Base-by-base conservation (phyloP, 202 grass and related monocot genomes). In the Panicum virgatum region DNA sequence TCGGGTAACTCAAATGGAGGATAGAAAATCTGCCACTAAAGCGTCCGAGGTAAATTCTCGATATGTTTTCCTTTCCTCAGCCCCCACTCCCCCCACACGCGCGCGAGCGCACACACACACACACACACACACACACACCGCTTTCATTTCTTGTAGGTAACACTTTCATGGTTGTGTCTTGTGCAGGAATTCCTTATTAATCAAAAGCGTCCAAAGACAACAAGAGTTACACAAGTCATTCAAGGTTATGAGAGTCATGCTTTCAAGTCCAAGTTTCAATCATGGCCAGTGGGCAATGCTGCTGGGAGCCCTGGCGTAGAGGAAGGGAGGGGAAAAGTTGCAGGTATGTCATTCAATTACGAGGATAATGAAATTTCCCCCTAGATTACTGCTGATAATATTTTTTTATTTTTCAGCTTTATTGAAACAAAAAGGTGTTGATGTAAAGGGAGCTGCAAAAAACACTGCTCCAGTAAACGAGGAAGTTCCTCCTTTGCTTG, bases 401-500 rank as follows among this genome's bases (percentile, higher is more conserved):
- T 79, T 89, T 84, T 7, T 37, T 27, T 68, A 51, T 68, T 74
- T 84, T 84, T 44, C 65, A 97, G 95, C 95, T 83, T 89, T 97
- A 80, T 70, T 97, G 88, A 97, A 97, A 88, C 95, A 97, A 77
- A 90, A 94, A 81, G 94, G 94, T 73, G 92, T 93, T 50, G 92
- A 97, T 88, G 75, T 97, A 43, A 97, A 97, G 75, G 95, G 92
- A 82, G 62, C 84, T 71, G 46, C 95, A 75, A 97, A 94, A 89
- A 81, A 32, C 67, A 65, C 76, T 52, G 71, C 86, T 79, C 86
- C 90, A 86, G 82, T 93, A 65, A 91, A 85, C 23, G 95, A 97
- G 88, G 95, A 97, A 90, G 90, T 97, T 91, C 95, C 95, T 80
- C 95, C 95, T 84, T 80, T 97, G 88, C 90, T 97, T 61, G 95